Evolutionary conservation across 805 yeast species (phyloP), one percentile per base, ranked within the genome.

Genomic region (Candida pseudofarinosa): DNA sequence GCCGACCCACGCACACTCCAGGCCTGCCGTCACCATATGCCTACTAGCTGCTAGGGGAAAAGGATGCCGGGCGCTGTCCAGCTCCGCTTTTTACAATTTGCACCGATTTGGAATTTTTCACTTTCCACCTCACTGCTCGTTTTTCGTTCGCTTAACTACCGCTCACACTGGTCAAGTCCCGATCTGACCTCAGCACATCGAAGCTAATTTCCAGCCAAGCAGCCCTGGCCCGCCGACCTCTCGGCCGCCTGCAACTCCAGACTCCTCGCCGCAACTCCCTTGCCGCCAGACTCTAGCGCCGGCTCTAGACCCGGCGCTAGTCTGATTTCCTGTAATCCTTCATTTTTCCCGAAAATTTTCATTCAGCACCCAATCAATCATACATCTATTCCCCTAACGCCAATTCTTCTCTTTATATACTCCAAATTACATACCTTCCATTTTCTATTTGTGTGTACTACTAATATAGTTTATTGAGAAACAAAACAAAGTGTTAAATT

Each of bases 341-440:
- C 28, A 23, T 10, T 23, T 10, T 10, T 10, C 28, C 10, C 6
- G 28, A 23, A 23, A 23, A 23, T 23, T 7, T 10, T 7, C 6
- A 23, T 7, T 10, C 28, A 26, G 31, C 33, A 41, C 40, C 32
- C 49, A 43, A 51, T 42, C 48, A 37, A 41, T 50, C 42, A 31
- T 51, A 14, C 37, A 35, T 7, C 38, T 19, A 28, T 3, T 19
- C 13, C 30, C 34, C 16, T 28, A 19, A 30, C 35, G 31, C 18
- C 33, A 38, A 37, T 15, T 36, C 20, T 16, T 19, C 23, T 16
- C 34, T 19, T 19, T 33, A 42, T 64, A 76, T 80, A 65, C 76
- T 76, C 80, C 79, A 65, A 79, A 79, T 75, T 23, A 23, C 28
- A 23, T 23, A 23, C 28, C 28, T 23, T 23, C 28, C 28, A 23